Evolutionary conservation across 116 monocot genomes (phyloP).

Genomic region (Posidonia oceanica): DNA sequence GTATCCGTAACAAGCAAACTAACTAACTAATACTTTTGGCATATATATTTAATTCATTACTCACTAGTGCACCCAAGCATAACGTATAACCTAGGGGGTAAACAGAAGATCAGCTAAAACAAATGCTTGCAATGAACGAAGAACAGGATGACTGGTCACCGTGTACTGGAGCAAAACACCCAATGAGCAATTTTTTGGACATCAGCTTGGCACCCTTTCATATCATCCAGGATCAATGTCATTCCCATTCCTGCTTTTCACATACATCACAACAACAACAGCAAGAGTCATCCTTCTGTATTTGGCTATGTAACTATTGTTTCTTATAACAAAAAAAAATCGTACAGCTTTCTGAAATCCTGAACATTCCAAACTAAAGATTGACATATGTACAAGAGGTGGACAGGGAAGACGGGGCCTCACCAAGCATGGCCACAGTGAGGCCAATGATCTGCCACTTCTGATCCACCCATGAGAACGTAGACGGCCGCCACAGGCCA

Average conservation of each 20-base stretch:
- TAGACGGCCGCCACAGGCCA: slow-evolving; percentile 18
- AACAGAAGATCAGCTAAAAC: no score
- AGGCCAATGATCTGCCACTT: slow-evolving; percentile 30
- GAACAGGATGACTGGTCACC: slow-evolving; percentile 2
- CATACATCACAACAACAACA: background rate
- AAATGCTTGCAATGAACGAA: no score
- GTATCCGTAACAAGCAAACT: no score
- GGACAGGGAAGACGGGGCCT: background rate
- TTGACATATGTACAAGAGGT: background rate
- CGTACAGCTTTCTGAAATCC: no score
- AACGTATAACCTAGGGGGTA: no score
- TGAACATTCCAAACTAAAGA: no score
- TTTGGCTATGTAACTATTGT: no score
- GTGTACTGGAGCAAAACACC: slow-evolving; percentile 43
- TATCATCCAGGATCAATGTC: slow-evolving; percentile 29
- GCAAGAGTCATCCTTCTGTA: no score
- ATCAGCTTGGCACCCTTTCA: slow-evolving; percentile 24
- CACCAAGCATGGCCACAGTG: slow-evolving; percentile 39
- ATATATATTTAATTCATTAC: no score
- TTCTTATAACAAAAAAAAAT: background rate
- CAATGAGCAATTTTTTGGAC: slow-evolving; percentile 30
- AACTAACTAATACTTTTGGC: no score
- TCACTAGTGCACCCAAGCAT: no score
- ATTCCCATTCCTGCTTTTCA: slow-evolving; percentile 32
- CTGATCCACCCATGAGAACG: slow-evolving; percentile 16